Evolutionary conservation across 1,139 yeast genomes (phyloP), one percentile per base, ranked within the genome.

Genomic region (Casaregolazyma suthepensis): DNA sequence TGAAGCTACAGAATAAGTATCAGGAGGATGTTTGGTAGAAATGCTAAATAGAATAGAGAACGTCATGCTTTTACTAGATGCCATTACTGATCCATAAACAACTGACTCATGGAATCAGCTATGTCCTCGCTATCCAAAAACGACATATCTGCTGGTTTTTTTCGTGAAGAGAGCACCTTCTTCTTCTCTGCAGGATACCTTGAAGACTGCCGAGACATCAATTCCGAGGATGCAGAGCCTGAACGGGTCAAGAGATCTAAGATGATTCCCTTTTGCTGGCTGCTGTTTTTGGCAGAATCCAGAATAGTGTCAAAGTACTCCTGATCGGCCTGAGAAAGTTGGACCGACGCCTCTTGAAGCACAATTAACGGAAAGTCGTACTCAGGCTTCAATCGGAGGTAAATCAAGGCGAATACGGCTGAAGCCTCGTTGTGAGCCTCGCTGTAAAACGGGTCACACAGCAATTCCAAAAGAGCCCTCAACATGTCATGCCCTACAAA

Each of bases 11-110:
- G 65, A 93, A 93, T 68, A 81, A 87, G 71, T 91, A 89, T 71
- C 99, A 91, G 74, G 99, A 93, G 74, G 99, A 93, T 77, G 96
- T 93, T 23, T 93, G 99, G 98, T 91, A 74, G 59, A 31, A 18
- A 29, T 19, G 18, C 31, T 20, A 43, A 22, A 22, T 26, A 42
- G 44, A 42, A 19, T 22, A 43, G 26, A 43, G 29, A 43, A 43
- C 5, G 45, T 22, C 18, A 43, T 43, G 29, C 23, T 22, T 43
- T 43, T 43, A 26, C 23, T 42, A 43, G 13, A 10, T 12, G 26
- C 20, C 12, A 31, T 19, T 42, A 38, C 22, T 35, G 48, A 42
- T 54, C 52, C 29, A 59, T 61, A 50, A 60, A 60, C 38, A 60
- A 52, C 31, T 54, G 56, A 35, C 52, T 54, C 12, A 61, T 49